Conservation (phyloP, 371 early-diverging fungal species). For the Mucor indicus region DNA sequence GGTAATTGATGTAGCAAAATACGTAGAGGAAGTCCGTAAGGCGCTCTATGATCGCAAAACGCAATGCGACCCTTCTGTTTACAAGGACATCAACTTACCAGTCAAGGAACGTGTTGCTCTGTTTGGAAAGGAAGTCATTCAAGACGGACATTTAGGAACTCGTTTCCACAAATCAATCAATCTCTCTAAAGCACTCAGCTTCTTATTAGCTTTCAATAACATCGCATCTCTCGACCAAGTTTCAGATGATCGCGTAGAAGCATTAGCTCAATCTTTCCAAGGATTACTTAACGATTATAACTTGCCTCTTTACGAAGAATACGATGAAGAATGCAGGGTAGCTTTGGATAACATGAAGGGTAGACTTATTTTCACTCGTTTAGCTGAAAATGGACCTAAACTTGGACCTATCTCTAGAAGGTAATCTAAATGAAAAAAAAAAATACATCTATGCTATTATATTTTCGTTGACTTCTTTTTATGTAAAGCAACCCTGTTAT, state of each 20-base stretch:
- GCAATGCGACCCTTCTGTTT: conserved; percentile 24
- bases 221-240: conserved; percentile 16
- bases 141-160: conserved; percentile 34
- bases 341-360: conserved; percentile 75
- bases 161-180: conserved; percentile 56
- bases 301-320: conserved; percentile 74
- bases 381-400: conserved; percentile 70
- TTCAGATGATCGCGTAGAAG: conserved; percentile 19
- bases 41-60: conserved; percentile 20
- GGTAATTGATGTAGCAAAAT: conserved; percentile 59
- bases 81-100: conserved; percentile 23
- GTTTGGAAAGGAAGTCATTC: conserved; percentile 33
- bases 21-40: conserved; percentile 37
- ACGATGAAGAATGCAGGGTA: conserved; percentile 73
- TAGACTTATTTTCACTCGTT: conserved; percentile 79
- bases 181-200: conserved; percentile 34
- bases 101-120: conserved; percentile 39
- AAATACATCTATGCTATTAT: no score
- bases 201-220: conserved; percentile 39
- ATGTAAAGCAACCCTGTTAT: conserved; percentile 72
- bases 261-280: conserved; percentile 32
- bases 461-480: no score
- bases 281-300: conserved; percentile 81
- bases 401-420: conserved; percentile 48
- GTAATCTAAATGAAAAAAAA: conserved; percentile 34